Evolutionary conservation across 1,284 basidiomycete genomes (phyloP), one percentile per base, ranked within the genome.

Genomic region (Ganoderma resinaceum): DNA sequence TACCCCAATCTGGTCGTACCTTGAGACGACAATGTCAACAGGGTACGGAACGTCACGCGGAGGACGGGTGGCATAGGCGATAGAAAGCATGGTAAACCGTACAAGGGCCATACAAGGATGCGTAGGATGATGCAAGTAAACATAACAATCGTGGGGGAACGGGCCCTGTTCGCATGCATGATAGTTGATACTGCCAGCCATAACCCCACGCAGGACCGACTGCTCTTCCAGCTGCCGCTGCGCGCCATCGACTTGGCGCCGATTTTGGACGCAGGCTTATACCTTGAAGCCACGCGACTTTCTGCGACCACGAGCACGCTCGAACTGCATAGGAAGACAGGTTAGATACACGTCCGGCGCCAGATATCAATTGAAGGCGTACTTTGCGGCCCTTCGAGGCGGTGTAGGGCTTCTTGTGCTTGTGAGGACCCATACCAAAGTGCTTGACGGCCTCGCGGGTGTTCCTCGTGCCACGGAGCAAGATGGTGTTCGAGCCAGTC

Each of bases 331-430:
- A 62, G 63, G 62, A n/a, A 33, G 29, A 31, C 9, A 55, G 60
- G 70, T 31, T 73, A 73, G 26, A 43, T 58, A 20, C n/a, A 14
- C n/a, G 33, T 31, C 43, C 8, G 11, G 3, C 14, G 37, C 3
- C 26, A 29, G 7, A 2, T 14, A 2, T 40, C 66, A 62, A 52
- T 58, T 16, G 2, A 9, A 37, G 60, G 75, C 80, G 65, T 75
- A 92, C 91, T 81, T 99, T 99, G 89, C 97, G 94, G 76, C 97
- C 97, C 88, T 97, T 98, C 81, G 95, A 95, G 76, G 86, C 88
- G 67, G 96, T 94, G 86, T 96, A 92, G 62, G 96, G 96, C 86
- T 95, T 96, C 89, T 96, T 96, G 93, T 96, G 84, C 84, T 94
- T 93, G 89, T 94, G 92, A 58, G 93, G 93, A 71, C 90, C 94